phyloP scores from a whole-genome alignment of 106 monocot species.

The Xerophyta viscosa region DNA sequence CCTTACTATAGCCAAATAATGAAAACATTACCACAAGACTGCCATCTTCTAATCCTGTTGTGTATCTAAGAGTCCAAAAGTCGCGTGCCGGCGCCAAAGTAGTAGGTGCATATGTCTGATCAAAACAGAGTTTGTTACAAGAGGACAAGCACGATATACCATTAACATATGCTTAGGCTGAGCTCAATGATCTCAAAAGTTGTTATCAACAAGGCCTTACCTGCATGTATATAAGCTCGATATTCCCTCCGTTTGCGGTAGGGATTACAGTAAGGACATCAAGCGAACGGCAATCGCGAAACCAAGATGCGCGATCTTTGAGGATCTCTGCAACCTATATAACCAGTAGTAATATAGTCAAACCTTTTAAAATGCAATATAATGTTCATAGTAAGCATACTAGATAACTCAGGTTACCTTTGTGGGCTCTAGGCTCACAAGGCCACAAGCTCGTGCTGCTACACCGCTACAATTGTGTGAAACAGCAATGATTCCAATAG shows the following conservation, averaged over 20 bases:
- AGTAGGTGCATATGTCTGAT: constrained; percentile 96
- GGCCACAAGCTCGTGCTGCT: constrained; percentile 97
- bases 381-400: neutral
- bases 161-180: too few relatives aligned
- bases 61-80: constrained; percentile 96
- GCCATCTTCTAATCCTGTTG: constrained; percentile 72
- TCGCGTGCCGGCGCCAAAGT: constrained; percentile 87
- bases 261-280: constrained; percentile 72
- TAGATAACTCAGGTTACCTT: constrained; percentile 41
- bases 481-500: constrained; percentile 99
- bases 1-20: too few relatives aligned
- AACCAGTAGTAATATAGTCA: too few relatives aligned
- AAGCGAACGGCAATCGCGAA: constrained; percentile 79
- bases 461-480: constrained; percentile 93
- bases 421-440: constrained; percentile 96
- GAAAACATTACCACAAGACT: constrained; percentile 59
- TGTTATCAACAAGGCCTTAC: constrained; percentile 28
- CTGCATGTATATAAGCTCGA: constrained; percentile 99
- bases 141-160: neutral
- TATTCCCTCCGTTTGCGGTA: constrained; percentile 83
- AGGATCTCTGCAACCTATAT: constrained; percentile 84
- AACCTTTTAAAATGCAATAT: too few relatives aligned
- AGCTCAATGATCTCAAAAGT: too few relatives aligned
- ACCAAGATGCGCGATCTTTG: constrained; percentile 97
- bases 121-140: constrained; percentile 1